phyloP scores from a whole-genome alignment of 2,329 filamentous ascomycete genomes.

The Chrysosporium keratinophilum region DNA sequence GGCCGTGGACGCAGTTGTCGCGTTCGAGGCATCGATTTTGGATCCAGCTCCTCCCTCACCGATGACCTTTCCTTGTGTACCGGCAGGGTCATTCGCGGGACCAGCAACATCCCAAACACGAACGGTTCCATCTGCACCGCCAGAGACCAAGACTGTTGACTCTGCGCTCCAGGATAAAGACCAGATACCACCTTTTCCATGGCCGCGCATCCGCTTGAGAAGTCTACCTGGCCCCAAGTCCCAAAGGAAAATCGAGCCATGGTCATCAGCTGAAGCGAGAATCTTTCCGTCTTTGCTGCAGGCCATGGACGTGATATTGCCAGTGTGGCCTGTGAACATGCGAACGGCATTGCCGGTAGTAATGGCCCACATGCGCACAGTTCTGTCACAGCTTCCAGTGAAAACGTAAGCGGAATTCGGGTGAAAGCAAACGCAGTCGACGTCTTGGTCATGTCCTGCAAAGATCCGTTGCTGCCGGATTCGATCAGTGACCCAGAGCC shows the following conservation, averaged over 20 bases:
- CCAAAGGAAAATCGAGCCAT: conserved; percentile 89
- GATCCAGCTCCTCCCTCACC: conserved; percentile 40
- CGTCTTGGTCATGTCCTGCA: conserved; percentile 82
- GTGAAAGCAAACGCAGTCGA: conserved; percentile 89
- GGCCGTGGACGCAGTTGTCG: conserved; percentile 34
- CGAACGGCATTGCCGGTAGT: conserved; percentile 76
- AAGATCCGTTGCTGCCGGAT: conserved; percentile 80
- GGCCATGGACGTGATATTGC: conserved; percentile 73
- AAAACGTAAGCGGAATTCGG: conserved; percentile 91
- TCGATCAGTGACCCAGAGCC: conserved; percentile 86
- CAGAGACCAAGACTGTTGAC: conserved; percentile 79
- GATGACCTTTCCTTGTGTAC: conserved; percentile 46
- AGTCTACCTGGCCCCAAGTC: conserved; percentile 76
- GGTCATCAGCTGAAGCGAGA: conserved; percentile 79
- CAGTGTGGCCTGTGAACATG: conserved; percentile 82
- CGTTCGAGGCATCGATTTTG: conserved; percentile 45
- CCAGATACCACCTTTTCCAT: conserved; percentile 88
- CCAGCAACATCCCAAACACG: conserved; percentile 84
- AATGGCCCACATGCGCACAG: conserved; percentile 96
- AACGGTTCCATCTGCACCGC: conserved; percentile 84
- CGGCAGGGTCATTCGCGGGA: conserved; percentile 50
- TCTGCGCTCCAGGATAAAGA: conserved; percentile 89
- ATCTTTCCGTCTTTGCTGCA: conserved; percentile 82
- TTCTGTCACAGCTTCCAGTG: conserved; percentile 85
- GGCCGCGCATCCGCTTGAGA: conserved; percentile 86